Percentiles rank a stretch among this genome's conserved stretches.
These are phyloP conservation scores for Fragilaria crotonensis DNA, from an alignment of 108 stramenopile species.

Conservation along the genomic window DNA sequence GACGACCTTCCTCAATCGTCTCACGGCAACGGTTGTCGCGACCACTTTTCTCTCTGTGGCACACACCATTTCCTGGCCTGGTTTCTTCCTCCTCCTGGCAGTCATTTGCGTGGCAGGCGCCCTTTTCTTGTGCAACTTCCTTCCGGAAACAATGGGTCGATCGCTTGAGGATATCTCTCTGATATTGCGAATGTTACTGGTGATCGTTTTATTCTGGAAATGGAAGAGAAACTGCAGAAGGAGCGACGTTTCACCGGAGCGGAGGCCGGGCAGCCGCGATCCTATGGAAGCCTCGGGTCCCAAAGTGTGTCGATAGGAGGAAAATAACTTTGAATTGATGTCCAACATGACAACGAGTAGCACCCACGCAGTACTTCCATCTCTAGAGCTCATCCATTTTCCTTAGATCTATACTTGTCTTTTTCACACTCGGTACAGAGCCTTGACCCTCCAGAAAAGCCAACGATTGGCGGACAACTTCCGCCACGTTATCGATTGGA, in stretches of 20 bases:
- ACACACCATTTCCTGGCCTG: constrained; percentile 45
- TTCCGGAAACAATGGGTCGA: constrained; percentile 74
- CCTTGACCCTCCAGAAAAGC: constrained; percentile 22
- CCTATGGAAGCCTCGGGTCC: background rate
- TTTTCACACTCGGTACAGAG: background rate
- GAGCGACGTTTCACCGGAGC: background rate
- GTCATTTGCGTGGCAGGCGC: constrained; percentile 24
- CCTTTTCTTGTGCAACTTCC: constrained; percentile 41
- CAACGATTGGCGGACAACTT: constrained; percentile 30
- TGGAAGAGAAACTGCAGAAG: constrained; percentile 15
- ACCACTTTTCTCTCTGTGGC: constrained; percentile 60
- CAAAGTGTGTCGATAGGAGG: background rate
- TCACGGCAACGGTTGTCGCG: constrained; percentile 51
- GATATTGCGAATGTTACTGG: constrained; percentile 64
- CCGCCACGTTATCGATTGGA: constrained; percentile 33
- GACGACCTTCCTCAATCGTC: constrained; percentile 66
- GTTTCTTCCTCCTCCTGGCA: constrained; percentile 48
- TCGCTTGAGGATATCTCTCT: constrained; percentile 63
- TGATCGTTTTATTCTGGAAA: constrained; percentile 38
- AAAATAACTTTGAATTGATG: too few species aligned
- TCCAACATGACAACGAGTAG: too few species aligned
- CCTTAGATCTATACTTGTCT: too few species aligned
- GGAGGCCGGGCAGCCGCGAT: background rate
- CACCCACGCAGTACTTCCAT: too few species aligned
- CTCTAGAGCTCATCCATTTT: too few species aligned